Percentiles rank a stretch among this genome's conserved stretches.
Evolutionary conservation across 768 basidiomycete genomes (phyloP).

Genomic region (Amanita muscaria): DNA sequence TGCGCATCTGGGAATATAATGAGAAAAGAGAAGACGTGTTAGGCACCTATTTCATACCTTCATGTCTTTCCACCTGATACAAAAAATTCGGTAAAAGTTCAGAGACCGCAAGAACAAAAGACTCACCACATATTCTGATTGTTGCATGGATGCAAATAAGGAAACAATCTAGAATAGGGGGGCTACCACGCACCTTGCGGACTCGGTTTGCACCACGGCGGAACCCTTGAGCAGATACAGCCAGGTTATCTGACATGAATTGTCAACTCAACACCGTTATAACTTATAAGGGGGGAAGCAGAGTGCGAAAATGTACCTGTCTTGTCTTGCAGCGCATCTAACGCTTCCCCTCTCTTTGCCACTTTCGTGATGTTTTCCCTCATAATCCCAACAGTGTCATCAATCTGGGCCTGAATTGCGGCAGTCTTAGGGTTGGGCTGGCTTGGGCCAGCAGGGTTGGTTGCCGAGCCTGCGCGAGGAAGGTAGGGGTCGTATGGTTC

Average conservation of each 20-base stretch:
- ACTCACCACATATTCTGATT: conserved; percentile 79
- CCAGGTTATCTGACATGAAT: conserved; percentile 69
- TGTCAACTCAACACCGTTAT: background rate
- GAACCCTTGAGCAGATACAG: conserved; percentile 98
- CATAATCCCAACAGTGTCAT: conserved; percentile 97
- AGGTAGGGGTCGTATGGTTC: conserved; percentile 99
- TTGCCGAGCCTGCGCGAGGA: conserved; percentile 69
- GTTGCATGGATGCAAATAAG: conserved; percentile 6
- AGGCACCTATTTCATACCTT: conserved; percentile 44
- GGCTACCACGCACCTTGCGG: conserved; percentile 67
- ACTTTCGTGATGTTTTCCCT: conserved; percentile 95
- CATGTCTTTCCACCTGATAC: conserved; percentile 90
- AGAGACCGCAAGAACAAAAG: conserved; percentile 4
- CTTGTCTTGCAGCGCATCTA: conserved; percentile 95
- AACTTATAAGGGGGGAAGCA: background rate
- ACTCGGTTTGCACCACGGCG: conserved; percentile 95
- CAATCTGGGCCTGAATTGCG: conserved; percentile 94
- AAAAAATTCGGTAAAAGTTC: background rate
- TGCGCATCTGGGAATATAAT: conserved; percentile 63
- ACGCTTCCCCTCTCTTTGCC: conserved; percentile 87
- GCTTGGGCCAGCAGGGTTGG: conserved; percentile 40
- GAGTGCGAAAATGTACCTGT: conserved; percentile 58
- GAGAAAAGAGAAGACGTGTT: background rate
- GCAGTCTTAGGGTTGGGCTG: conserved; percentile 78
- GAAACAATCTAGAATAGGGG: background rate